Evolutionary conservation across 2,329 filamentous ascomycete genomes (phyloP), one percentile per base, ranked within the genome.

Genomic region (Paramyrothecium roridum): DNA sequence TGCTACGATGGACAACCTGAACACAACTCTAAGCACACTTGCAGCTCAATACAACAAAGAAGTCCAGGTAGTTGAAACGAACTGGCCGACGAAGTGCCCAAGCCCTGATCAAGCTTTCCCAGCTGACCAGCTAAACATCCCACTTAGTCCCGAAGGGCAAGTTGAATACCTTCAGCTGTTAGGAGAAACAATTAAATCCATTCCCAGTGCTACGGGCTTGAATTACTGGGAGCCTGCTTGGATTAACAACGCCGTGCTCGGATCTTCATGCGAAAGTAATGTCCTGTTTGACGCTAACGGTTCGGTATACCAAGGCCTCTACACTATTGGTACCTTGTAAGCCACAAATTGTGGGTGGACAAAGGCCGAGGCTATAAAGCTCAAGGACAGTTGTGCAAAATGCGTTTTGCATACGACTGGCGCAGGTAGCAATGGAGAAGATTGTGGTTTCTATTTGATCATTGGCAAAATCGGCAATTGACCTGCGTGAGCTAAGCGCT

Each of bases 181-280:
- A 19, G 85, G 85, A 0, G 73, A 73, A 1, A 73, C 84, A 1
- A 79, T 90, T 0, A 72, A 75, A 1, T 77, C 71, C 2, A 79
- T 84, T 1, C 75, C 69, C 1, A 77, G 79, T 1, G 85, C 85
- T 0, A 69, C 74, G 26, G 88, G 87, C 0, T 48, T 91, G 8
- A 90, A 87, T 58, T 91, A 90, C 61, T 91, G 88, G 88, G 88
- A 91, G 67, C 87, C 87, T 0, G 84, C 82, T 1, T 91, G 86
- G 86, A 75, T 90, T 58, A 76, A 84, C 46, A 90, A 89, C 69
- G 79, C 81, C 12, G 80, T 70, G 0, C 69, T 90, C 52, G 87
- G 87, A 2, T 88, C 85, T 19, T 86, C 84, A 46, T 89, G 87
- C 65, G 73, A 75, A 19, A 83, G 84, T 61, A 88, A 87, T 68